Conservation (phyloP, 192 early-diverging fungal genomes). For the Linnemannia zychae region DNA sequence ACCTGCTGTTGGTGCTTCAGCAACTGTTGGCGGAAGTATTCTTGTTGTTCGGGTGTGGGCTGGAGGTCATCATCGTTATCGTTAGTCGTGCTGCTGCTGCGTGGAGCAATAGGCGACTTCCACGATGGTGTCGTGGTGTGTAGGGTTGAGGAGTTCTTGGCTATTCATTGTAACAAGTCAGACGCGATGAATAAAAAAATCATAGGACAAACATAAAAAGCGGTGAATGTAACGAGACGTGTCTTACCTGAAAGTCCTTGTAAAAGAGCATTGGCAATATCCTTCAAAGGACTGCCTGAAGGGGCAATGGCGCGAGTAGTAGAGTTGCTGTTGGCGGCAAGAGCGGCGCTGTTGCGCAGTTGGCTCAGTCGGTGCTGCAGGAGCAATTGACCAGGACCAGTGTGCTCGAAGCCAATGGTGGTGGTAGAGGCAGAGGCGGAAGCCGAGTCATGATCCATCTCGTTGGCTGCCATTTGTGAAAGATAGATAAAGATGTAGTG, state of each 20-base stretch:
- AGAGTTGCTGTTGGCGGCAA: neutral
- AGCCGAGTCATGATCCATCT: slow-evolving; percentile 27
- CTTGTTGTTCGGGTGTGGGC: slow-evolving; percentile 52
- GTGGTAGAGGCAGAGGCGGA: neutral
- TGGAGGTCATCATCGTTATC: slow-evolving; percentile 47
- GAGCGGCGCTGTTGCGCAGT: slow-evolving; percentile 6
- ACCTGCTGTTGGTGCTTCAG: slow-evolving; percentile 52
- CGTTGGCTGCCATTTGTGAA: slow-evolving; percentile 19
- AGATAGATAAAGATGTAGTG: neutral
- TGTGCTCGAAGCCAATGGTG: slow-evolving; percentile 7
- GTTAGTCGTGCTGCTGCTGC: neutral
- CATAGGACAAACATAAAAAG: neutral
- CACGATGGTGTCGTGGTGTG: slow-evolving; percentile 14
- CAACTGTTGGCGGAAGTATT: slow-evolving; percentile 52
- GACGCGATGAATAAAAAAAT: neutral
- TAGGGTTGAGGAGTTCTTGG: neutral
- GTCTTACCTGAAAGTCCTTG: slow-evolving; percentile 38
- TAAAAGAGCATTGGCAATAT: slow-evolving; percentile 23
- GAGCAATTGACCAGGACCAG: slow-evolving; percentile 24
- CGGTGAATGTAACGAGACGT: neutral
- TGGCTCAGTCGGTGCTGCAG: slow-evolving; percentile 39
- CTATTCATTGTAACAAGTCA: neutral
- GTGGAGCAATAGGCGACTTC: slow-evolving; percentile 12
- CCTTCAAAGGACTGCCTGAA: slow-evolving; percentile 10
- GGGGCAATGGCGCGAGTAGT: slow-evolving; percentile 15